Evolutionary conservation across 164 flowering plant genomes (phyloP).

Genomic region (Taxillus chinensis): DNA sequence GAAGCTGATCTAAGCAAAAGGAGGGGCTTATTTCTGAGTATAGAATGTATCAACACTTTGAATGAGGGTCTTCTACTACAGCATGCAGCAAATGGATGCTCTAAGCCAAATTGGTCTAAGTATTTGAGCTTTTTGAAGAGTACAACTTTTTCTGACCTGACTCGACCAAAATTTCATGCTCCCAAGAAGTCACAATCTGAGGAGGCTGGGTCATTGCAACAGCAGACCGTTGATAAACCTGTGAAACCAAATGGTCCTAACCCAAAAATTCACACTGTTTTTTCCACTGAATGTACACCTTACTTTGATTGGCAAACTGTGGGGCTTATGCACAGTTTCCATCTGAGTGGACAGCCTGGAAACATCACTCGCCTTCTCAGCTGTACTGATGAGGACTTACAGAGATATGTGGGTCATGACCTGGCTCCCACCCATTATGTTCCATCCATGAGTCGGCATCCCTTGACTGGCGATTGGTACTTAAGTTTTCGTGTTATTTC

Average conservation of each 20-base stretch:
- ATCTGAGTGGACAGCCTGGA: slow-evolving; percentile 92
- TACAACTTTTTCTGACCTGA: slow-evolving; percentile 65
- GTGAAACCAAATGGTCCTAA: slow-evolving; percentile 11
- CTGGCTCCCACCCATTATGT: slow-evolving; percentile 97
- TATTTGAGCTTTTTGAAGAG: slow-evolving; percentile 88
- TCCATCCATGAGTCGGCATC: slow-evolving; percentile 96
- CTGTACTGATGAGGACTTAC: slow-evolving; percentile 83
- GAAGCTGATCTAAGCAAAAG: slow-evolving; percentile 58
- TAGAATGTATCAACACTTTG: slow-evolving; percentile 83
- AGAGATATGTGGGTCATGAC: slow-evolving; percentile 68
- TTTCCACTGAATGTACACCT: slow-evolving; percentile 82
- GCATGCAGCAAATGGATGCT: slow-evolving; percentile 71
- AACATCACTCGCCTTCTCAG: slow-evolving; percentile 89
- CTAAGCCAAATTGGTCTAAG: slow-evolving; percentile 83
- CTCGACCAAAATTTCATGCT: slow-evolving; percentile 50
- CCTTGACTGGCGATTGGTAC: slow-evolving; percentile 94
- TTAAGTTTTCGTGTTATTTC: slow-evolving; percentile 5
- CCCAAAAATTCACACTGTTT: slow-evolving; percentile 89
- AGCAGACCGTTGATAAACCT: slow-evolving; percentile 23
- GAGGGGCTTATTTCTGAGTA: slow-evolving; percentile 53
- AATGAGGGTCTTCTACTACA: slow-evolving; percentile 84
- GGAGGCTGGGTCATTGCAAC: slow-evolving; percentile 15
- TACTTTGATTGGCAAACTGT: slow-evolving; percentile 99
- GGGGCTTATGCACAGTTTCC: slow-evolving; percentile 90
- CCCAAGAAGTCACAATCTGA: slow-evolving; percentile 21